Base-by-base conservation (phyloP, 768 basidiomycete species). In the Leucocoprinus sp. region DNA sequence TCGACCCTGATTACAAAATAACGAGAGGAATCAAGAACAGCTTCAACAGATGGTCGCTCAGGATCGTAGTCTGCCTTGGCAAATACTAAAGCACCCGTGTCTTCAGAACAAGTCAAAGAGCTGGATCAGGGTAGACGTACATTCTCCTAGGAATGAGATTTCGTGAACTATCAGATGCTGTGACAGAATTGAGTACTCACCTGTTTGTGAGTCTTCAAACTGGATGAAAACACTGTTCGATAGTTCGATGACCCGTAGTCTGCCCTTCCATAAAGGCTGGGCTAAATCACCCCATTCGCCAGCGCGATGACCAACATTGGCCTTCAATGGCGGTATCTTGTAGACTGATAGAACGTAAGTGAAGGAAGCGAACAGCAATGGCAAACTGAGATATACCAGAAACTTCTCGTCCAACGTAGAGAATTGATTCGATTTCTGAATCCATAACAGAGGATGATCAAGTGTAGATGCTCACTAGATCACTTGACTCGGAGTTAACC, bases 1-100 rank as follows among this genome's bases (percentile, higher is more conserved):
- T 96, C 93, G 2, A 96, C 85, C 43, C 90, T 75, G 33, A 96
- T 70, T 12, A 95, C 93, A 58, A 97, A 97, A 60, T 97, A 97
- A 38, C 93, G 80, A 8, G 92, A 93, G 1, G 91, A 93, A 61
- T 97, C 93, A 21, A 96, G 71, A 12, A 93, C 92, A n/a, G 89
- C 85, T 53, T 97, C 93, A n/a, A 97, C 88, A 22, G 77, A 82
- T 4, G 90, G 88, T 48, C 79, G 80, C 35, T 75, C 65, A 12
- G 81, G 71, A 56, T 88, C 83, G 57, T 96, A 97, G 35, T 77
- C 77, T 12, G 91, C 80, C 52, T 77, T 82, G 34, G 93, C 93
- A 67, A 97, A 97, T 45, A 88, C 89, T 87, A 27, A 12, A 5
- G 11, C 5, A 62, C 28, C 23, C 49, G 37, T 36, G 40, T 34